Percentiles rank a stretch among this genome's conserved stretches.
Conservation (phyloP, 192 early-diverging fungal species). For the Rhizophagus prolifer region DNA sequence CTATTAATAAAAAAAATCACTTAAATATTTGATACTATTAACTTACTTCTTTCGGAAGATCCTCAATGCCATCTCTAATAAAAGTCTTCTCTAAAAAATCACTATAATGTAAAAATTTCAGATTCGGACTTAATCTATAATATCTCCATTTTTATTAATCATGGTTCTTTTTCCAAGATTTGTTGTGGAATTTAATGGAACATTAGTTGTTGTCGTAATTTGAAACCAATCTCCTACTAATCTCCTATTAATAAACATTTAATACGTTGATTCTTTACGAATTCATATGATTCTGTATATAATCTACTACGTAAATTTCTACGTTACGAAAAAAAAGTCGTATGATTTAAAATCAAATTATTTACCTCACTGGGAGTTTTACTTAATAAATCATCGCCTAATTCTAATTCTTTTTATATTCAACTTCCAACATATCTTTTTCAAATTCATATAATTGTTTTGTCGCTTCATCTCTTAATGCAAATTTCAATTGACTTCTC, state of each 20-base stretch:
- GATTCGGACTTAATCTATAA: constrained; percentile 60
- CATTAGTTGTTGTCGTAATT: constrained; percentile 5
- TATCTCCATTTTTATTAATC: constrained; percentile 50
- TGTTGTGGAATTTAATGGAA: neutral
- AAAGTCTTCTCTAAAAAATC: constrained; percentile 55
- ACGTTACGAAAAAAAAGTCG: neutral
- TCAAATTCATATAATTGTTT: constrained; percentile 52
- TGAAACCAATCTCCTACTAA: constrained; percentile 70
- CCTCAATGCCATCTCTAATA: constrained; percentile 37
- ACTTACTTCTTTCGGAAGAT: constrained; percentile 54
- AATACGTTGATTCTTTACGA: constrained; percentile 69
- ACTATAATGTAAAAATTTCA: constrained; percentile 62
- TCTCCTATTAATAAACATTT: too few relatives aligned
- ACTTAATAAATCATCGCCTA: too few relatives aligned
- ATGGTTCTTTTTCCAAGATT: constrained; percentile 1
- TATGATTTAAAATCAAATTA: too few relatives aligned
- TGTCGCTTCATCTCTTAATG: constrained; percentile 33
- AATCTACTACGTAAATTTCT: constrained; percentile 66
- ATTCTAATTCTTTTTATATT: constrained; percentile 54
- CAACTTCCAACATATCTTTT: constrained; percentile 56
- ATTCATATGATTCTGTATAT: constrained; percentile 68
- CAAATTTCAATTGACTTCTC: constrained; percentile 59
- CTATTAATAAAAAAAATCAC: neutral
- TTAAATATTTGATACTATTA: neutral
- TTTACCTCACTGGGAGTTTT: too few relatives aligned